Conservation (phyloP, 208 protist species). For the Vickermania ingenoplastis region DNA sequence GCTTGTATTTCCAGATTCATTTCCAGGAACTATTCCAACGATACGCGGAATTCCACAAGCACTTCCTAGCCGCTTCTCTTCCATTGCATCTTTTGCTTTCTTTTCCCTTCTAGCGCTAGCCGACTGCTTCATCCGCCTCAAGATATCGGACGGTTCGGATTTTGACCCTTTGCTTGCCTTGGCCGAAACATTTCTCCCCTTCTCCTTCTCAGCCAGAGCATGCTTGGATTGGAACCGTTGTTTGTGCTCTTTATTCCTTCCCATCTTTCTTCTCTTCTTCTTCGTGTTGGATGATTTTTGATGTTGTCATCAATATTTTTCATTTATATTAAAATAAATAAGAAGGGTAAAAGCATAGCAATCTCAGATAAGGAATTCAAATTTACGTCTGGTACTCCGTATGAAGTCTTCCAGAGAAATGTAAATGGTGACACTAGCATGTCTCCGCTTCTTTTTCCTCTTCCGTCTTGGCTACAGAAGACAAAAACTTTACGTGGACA, state of each 20-base stretch:
- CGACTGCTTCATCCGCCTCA: constrained; percentile 23
- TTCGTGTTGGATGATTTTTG: too few species aligned
- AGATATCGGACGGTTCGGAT: constrained; percentile 30
- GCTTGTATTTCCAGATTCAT: constrained; percentile 79
- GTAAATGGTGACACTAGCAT: too few species aligned
- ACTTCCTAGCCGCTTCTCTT: constrained; percentile 43
- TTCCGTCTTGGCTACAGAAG: too few species aligned
- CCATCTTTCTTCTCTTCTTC: too few species aligned
- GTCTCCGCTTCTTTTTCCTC: too few species aligned
- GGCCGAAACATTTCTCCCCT: constrained; percentile 48
- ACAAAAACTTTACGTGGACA: too few species aligned
- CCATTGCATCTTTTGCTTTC: constrained; percentile 25
- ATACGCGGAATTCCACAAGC: constrained; percentile 42
- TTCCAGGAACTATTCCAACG: constrained; percentile 71
- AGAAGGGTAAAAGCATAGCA: too few species aligned
- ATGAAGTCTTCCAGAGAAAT: too few species aligned
- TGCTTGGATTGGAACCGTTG: constrained; percentile 29
- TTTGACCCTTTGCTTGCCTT: constrained; percentile 26
- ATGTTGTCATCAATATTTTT: too few species aligned
- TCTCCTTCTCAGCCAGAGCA: constrained; percentile 37
- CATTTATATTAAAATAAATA: too few species aligned
- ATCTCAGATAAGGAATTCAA: too few species aligned
- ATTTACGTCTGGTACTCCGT: too few species aligned
- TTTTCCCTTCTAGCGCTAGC: constrained; percentile 36
- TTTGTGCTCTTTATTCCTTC: constrained; percentile 25